A percentile compares a stretch with the other conserved stretches of the same genome.
Conservation (phyloP, 208 protist genomes). For the Crithidia fasciculata region DNA sequence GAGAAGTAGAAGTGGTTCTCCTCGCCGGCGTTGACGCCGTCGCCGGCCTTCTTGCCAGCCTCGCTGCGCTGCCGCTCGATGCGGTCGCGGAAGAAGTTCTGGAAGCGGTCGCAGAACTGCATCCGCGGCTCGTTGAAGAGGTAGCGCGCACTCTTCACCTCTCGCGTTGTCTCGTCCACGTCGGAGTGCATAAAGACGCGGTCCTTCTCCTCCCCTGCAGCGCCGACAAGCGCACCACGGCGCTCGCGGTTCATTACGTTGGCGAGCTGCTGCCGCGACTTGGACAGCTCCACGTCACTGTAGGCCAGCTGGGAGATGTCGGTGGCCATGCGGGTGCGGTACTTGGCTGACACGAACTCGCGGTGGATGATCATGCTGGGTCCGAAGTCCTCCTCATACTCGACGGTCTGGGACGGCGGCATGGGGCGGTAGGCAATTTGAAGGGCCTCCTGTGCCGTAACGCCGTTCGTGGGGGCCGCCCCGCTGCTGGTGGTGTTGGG, state of each 20-base stretch:
- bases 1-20: constrained; percentile 79
- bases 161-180: constrained; percentile 66
- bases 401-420: constrained; percentile 74
- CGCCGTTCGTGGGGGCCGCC: constrained; percentile 65
- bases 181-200: constrained; percentile 69
- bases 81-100: constrained; percentile 64
- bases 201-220: constrained; percentile 48
- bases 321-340: constrained; percentile 63
- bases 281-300: constrained; percentile 73
- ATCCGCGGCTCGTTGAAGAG: constrained; percentile 84
- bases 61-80: constrained; percentile 18
- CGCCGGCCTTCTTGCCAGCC: neutral
- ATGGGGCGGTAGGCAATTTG: constrained; percentile 87
- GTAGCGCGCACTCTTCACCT: constrained; percentile 77
- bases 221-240: constrained; percentile 53
- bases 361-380: constrained; percentile 87
- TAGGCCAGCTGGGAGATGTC: constrained; percentile 71
- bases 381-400: constrained; percentile 91
- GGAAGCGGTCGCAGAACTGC: constrained; percentile 88
- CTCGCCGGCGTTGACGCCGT: constrained; percentile 13
- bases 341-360: constrained; percentile 77
- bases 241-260: constrained; percentile 83
- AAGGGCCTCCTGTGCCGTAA: constrained; percentile 80
- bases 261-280: constrained; percentile 67
- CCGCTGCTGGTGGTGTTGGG: constrained; percentile 67